Percentiles rank a stretch among this genome's conserved stretches.
Evolutionary conservation across 106 monocot genomes (phyloP).

Genomic region (Dendrobium nobile): DNA sequence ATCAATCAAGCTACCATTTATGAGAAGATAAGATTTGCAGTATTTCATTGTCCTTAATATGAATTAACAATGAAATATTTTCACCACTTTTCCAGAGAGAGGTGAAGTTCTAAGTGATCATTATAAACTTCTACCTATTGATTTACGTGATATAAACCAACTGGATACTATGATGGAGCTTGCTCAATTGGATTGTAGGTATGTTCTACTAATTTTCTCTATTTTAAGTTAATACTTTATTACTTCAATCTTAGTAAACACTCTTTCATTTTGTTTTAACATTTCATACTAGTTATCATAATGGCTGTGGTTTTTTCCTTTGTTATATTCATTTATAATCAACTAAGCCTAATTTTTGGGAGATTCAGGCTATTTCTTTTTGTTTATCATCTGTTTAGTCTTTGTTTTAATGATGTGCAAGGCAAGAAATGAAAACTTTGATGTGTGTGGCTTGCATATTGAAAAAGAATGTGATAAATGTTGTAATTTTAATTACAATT

Average conservation of each 20-base stretch:
- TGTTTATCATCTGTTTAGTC: not conserved
- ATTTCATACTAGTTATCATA: not conserved
- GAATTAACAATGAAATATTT: not conserved
- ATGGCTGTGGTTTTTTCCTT: not conserved
- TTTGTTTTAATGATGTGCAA: not conserved
- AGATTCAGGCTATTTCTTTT: not conserved
- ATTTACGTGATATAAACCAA: conserved; percentile 61
- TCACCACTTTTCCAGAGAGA: conserved; percentile 45
- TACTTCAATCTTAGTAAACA: not conserved
- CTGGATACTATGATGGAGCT: conserved; percentile 47
- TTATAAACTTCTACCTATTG: conserved; percentile 84
- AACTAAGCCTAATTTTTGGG: not conserved
- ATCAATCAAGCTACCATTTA: not conserved
- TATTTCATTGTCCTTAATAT: not conserved
- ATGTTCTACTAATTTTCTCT: conserved; percentile 10
- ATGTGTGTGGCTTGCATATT: not conserved
- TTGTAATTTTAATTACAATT: not conserved
- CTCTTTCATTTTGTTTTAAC: not conserved
- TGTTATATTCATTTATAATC: not conserved
- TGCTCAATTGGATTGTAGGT: conserved; percentile 77
- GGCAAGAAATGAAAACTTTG: not conserved
- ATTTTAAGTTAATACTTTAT: not conserved
- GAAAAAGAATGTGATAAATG: not conserved
- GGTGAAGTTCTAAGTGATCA: conserved; percentile 75
- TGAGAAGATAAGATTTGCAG: not conserved